phyloP scores from a whole-genome alignment of 163 green algal species.

The Botryococcus braunii region DNA sequence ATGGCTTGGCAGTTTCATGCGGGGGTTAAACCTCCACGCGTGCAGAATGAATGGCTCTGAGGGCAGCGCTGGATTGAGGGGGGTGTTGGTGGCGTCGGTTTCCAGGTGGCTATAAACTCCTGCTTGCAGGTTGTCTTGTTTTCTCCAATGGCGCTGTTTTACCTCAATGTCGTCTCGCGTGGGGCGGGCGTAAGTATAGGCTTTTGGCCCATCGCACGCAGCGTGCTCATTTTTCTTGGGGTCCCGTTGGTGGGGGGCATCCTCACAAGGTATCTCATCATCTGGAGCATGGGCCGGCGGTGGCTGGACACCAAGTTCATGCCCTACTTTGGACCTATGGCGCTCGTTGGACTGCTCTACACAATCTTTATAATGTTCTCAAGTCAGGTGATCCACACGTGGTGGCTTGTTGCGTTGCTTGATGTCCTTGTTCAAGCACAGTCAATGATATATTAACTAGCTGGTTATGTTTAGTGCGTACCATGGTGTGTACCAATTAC shows the following conservation, averaged over 20 bases:
- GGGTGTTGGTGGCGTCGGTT: too few species aligned
- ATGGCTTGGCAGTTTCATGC: too few species aligned
- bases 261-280: slow-evolving; percentile 27
- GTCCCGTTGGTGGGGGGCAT: slow-evolving; percentile 32
- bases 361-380: slow-evolving; percentile 73
- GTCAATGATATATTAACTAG: too few species aligned
- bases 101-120: slow-evolving; percentile 42
- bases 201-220: slow-evolving; percentile 31
- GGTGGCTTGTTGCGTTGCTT: too few species aligned
- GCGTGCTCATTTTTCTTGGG: slow-evolving; percentile 42
- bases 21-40: too few species aligned
- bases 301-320: slow-evolving; percentile 38
- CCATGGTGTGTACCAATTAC: too few species aligned
- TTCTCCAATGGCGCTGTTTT: slow-evolving; percentile 33
- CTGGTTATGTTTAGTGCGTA: too few species aligned
- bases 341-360: slow-evolving; percentile 38
- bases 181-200: slow-evolving; percentile 6
- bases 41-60: background rate
- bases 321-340: slow-evolving; percentile 31
- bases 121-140: slow-evolving; percentile 47
- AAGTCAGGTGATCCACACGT: slow-evolving; percentile 37
- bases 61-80: slow-evolving; percentile 36
- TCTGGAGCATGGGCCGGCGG: background rate
- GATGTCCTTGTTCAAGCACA: too few species aligned
- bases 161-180: slow-evolving; percentile 28